Evolutionary conservation across 169 alveolate species (phyloP), one percentile per base, ranked within the genome.

Genomic region (Plasmodium berghei): DNA sequence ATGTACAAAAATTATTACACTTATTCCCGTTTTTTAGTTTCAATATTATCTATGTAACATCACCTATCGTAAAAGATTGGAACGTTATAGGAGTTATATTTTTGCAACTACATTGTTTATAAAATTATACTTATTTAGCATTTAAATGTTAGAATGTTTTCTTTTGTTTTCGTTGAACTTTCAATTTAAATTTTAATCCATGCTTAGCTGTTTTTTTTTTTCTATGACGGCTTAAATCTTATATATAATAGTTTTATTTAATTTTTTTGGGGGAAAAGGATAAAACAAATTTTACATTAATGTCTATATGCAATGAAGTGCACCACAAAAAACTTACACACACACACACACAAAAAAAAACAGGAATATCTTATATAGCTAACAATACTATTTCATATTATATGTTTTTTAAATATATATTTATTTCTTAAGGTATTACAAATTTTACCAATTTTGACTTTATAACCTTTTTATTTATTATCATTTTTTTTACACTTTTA

Each of bases 241-340:
- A 26, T 73, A 73, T 52, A 48, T 67, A 77, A 77, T 48, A 63
- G 28, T 77, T 75, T 14, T 73, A 24, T 54, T 72, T 18, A 5
- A 22, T 24, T 28, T 18, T 62, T 28, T 62, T 72, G 10, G n/a
- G n/a, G 16, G 48, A 72, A 72, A 34, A 28, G 42, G 42, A 34
- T 4, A 34, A 34, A 34, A 3, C 5, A 77, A 49, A 48, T 75
- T 20, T 77, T 77, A 28, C 63, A 62, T 20, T 62, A 70, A 77
- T 63, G 42, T 42, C 9, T 77, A 48, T 63, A 48, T 63, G 77
- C 74, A 77, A 48, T 14, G 26, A 56, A 48, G 89, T 77, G 89
- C 89, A 77, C 49, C 6, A 45, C 72, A 54, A 22, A 69, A 77
- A 77, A 77, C 16, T 64, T 55, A 63, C 55, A 77, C 61, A 58